Conservation (phyloP, 257 asterid species). For the Phtheirospermum japonicum region DNA sequence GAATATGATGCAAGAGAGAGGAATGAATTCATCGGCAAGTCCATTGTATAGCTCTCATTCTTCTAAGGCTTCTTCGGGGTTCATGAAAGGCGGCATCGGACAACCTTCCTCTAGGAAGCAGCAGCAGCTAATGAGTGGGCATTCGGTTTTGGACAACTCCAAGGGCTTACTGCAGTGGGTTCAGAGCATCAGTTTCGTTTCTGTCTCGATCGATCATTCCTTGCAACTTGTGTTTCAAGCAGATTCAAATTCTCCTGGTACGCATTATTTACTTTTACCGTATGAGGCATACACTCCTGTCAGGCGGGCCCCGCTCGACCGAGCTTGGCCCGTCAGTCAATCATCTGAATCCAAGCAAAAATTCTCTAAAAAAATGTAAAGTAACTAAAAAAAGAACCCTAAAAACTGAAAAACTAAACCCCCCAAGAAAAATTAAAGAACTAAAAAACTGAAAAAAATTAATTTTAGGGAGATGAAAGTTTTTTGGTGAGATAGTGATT, state of each 20-base stretch:
- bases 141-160: conserved; percentile 63
- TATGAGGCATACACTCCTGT: background rate
- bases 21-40: conserved; percentile 63
- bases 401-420: too few relatives aligned
- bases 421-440: too few relatives aligned
- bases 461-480: too few relatives aligned
- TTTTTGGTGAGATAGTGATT: too few relatives aligned
- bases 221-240: conserved; percentile 81
- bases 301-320: too few relatives aligned
- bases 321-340: too few relatives aligned
- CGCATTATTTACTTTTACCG: conserved; percentile 4
- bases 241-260: conserved; percentile 75
- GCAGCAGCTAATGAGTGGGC: conserved; percentile 59
- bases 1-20: conserved; percentile 76
- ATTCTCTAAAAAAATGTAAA: too few relatives aligned
- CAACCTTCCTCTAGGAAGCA: conserved; percentile 87
- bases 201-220: conserved; percentile 89
- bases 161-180: conserved; percentile 95
- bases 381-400: too few relatives aligned
- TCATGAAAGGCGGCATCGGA: conserved; percentile 76
- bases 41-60: conserved; percentile 74
- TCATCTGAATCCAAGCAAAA: too few relatives aligned
- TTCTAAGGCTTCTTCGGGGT: conserved; percentile 67
- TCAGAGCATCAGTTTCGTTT: conserved; percentile 90
- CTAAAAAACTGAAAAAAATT: too few relatives aligned